A percentile compares a stretch with the other conserved stretches of the same genome.
phyloP scores from a whole-genome alignment of 1,139 yeast species.

The Zygosaccharomyces pseudobailii region DNA sequence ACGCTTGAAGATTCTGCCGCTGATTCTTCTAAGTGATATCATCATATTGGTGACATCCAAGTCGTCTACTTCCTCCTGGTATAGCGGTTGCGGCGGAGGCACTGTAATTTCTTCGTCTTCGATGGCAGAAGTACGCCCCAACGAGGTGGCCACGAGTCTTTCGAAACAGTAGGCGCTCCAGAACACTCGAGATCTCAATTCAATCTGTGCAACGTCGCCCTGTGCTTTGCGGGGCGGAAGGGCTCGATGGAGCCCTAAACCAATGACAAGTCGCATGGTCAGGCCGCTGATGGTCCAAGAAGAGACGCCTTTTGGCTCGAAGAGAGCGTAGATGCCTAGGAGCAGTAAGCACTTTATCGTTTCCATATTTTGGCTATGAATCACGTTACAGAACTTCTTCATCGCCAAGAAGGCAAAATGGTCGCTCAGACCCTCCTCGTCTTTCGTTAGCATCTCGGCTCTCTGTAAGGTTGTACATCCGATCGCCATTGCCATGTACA shows the following conservation, averaged over 20 bases:
- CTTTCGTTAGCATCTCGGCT: slow-evolving; percentile 36
- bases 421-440: slow-evolving; percentile 35
- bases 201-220: slow-evolving; percentile 35
- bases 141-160: slow-evolving; percentile 40
- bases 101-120: slow-evolving; percentile 45
- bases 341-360: slow-evolving; percentile 40
- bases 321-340: slow-evolving; percentile 43
- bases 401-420: slow-evolving; percentile 38
- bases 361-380: slow-evolving; percentile 36
- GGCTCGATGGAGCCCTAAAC: slow-evolving; percentile 42
- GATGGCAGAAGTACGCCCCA: slow-evolving; percentile 44
- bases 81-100: slow-evolving; percentile 39
- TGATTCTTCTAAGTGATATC: slow-evolving; percentile 40
- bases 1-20: slow-evolving; percentile 40
- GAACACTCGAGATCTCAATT: slow-evolving; percentile 42
- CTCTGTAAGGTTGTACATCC: slow-evolving; percentile 46
- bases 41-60: slow-evolving; percentile 39
- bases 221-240: slow-evolving; percentile 29
- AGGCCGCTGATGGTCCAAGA: slow-evolving; percentile 49
- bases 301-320: slow-evolving; percentile 42
- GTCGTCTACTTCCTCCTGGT: slow-evolving; percentile 39
- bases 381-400: slow-evolving; percentile 35
- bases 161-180: slow-evolving; percentile 52
- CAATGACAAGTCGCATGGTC: slow-evolving; percentile 40
- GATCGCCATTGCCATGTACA: slow-evolving; percentile 47